Base-by-base conservation (phyloP, 2,329 filamentous ascomycete species). In the Epichloe typhina region DNA sequence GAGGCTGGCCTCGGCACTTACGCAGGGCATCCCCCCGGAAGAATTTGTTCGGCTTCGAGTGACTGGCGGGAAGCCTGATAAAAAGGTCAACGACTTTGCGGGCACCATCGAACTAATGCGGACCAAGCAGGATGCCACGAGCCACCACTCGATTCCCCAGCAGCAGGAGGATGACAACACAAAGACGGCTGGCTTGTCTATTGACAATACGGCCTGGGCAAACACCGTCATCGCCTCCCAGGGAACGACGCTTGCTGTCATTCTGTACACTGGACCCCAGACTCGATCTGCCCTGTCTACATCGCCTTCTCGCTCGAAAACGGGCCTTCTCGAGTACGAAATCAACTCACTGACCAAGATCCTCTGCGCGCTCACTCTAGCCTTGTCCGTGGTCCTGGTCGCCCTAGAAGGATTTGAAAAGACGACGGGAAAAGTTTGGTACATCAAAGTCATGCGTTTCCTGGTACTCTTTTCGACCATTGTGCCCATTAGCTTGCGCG, bases 401-500 rank as follows among this genome's bases (percentile, higher is more conserved):
- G 89, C 88, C 0, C 69, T 97, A 2, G 83, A 96, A 65, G 84
- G 88, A 0, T 93, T 95, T 56, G 75, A 83, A 45, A 78, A 74
- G 56, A 80, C 79, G 2, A 73, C 81, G 50, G 79, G 76, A 19
- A 78, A 80, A 50, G 71, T 78, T 23, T 98, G 93, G 93, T 98
- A 97, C 66, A 82, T 97, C 57, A 91, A 94, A 56, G 95, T 97
- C 60, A 93, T 95, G 82, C 84, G 91, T n/a, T 98, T 97, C 64
- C 71, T 98, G 55, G 94, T 98, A 54, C 74, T 98, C 1, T 98
- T 98, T 72, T 97, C 91, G n/a, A 97, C 91, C 0, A 98, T 98
- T 61, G 94, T 98, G 26, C 93, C 93, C 1, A 96, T 98, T 66
- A 95, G 89, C 69, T 73, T 98, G 58, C 85, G 93, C 47, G 93